Evolutionary conservation across 257 asterid genomes (phyloP), one percentile per base, ranked within the genome.

Genomic region (Petunia secreta): DNA sequence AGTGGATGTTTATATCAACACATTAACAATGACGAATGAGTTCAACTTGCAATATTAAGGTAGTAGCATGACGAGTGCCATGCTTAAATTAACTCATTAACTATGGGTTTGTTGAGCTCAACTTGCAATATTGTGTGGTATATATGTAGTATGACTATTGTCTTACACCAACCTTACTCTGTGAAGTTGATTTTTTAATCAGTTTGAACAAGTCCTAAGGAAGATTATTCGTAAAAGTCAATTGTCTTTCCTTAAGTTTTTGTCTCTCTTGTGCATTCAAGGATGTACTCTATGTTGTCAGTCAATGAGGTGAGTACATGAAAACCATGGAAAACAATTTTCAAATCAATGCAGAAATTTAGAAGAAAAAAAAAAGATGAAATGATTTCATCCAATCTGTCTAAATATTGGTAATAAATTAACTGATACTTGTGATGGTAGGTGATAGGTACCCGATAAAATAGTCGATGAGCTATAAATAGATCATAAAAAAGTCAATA

Each of bases 141-240:
- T 25, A 25, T 25, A 25, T 25, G 75, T 67, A 41, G 55, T 46
- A 43, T 43, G 75, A 43, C 75, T 67, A n/a, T 8, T 8, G 10
- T 67, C 52, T 46, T 41, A 52, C 4, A 44, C 75, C 58, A 6
- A 68, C 40, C 16, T 44, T 8, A 68, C 63, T 63, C n/a, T 25
- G 75, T 65, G 37, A 39, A 4, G 66, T 66, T 54, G 9, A 25
- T 55, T 80, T 59, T 34, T 10, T 39, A 43, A 48, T 39, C 34
- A 37, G 75, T 50, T 68, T 82, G 82, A 78, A 82, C 57, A 11
- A 60, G 59, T 68, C 57, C 7, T 11, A 38, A 34, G 38, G 64
- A 57, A 54, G 55, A 55, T 67, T 43, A 53, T 67, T 10, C 37
- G 6, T 15, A 9, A 68, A 44, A 4, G 57, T 68, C 57, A 43